Evolutionary conservation across 805 yeast species (phyloP), one percentile per base, ranked within the genome.

Genomic region (Barnettozyma wickerhamii): DNA sequence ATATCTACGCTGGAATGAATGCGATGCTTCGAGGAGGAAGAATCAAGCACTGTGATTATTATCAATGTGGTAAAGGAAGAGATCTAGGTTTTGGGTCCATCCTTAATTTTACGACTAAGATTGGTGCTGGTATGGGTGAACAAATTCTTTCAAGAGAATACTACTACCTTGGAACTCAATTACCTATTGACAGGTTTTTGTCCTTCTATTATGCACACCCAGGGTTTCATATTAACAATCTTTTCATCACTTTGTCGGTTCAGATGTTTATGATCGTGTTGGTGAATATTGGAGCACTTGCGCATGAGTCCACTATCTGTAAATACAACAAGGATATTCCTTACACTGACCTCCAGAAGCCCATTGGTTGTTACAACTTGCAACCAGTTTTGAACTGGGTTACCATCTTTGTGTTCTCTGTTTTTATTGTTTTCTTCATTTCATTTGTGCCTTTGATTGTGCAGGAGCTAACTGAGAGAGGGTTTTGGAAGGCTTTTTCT

Each of bases 121-220:
- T 91, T 58, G 98, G 98, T 3, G 93, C 96, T 32, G 98, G 98
- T 37, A 91, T 91, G 98, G 98, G 98, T 7, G 98, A 91, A 59
- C 98, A 91, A 61, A 75, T 90, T 61, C 65, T 91, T 26, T 87
- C 96, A 6, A 74, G 98, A 55, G 98, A 91, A 56, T 88, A 90
- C 63, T 91, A 82, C 60, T 88, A 86, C 62, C 62, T 91, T 45
- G 97, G 98, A 2, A 87, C 96, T 2, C 87, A 81, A 52, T 67
- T 91, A 40, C 95, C 96, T 3, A 71, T 90, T 33, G 97, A 91
- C 59, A 65, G 96, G 36, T 90, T 91, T 65, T 64, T 91, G 38
- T 87, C 97, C 0, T 91, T 91, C 63, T 91, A 86, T 62, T 91
- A 91, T 64, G 98, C 98, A 0, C 98, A 91, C 61, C 91, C 96